phyloP scores from a whole-genome alignment of 495 filamentous ascomycete genomes.

The Cercophora scortea region DNA sequence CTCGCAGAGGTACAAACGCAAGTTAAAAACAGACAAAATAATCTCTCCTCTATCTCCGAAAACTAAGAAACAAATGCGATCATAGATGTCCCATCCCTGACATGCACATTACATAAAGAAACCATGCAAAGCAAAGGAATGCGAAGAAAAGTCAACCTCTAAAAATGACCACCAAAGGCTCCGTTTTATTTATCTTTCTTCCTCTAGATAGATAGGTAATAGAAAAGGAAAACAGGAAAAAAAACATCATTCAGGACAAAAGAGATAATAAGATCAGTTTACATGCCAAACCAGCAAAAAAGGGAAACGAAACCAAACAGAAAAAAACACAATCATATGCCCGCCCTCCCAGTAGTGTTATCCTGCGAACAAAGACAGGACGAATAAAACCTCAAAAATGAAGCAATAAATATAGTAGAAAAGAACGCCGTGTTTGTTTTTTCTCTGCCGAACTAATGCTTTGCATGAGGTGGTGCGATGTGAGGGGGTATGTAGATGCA shows the following conservation, averaged over 20 bases:
- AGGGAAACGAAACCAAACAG: background rate
- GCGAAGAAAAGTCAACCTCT: background rate
- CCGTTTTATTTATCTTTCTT: background rate
- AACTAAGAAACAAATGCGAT: too few relatives aligned
- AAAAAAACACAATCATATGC: background rate
- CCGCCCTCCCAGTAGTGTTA: background rate
- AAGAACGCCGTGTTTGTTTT: too few relatives aligned
- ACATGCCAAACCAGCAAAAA: background rate
- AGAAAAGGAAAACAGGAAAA: background rate
- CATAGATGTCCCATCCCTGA: too few relatives aligned
- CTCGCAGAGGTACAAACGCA: too few relatives aligned
- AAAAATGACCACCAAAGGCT: background rate
- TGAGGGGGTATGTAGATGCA: too few relatives aligned
- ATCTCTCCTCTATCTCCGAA: too few relatives aligned
- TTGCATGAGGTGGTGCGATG: too few relatives aligned
- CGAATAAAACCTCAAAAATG: background rate
- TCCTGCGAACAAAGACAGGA: background rate
- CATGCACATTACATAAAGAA: too few relatives aligned
- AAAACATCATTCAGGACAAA: background rate
- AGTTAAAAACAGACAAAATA: too few relatives aligned
- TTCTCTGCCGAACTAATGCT: too few relatives aligned
- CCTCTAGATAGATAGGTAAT: too few relatives aligned
- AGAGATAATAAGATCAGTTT: background rate
- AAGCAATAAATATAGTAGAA: background rate
- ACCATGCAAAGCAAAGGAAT: too few relatives aligned